Conservation (phyloP, 2,329 filamentous ascomycete species). For the Zarea fungicola region DNA sequence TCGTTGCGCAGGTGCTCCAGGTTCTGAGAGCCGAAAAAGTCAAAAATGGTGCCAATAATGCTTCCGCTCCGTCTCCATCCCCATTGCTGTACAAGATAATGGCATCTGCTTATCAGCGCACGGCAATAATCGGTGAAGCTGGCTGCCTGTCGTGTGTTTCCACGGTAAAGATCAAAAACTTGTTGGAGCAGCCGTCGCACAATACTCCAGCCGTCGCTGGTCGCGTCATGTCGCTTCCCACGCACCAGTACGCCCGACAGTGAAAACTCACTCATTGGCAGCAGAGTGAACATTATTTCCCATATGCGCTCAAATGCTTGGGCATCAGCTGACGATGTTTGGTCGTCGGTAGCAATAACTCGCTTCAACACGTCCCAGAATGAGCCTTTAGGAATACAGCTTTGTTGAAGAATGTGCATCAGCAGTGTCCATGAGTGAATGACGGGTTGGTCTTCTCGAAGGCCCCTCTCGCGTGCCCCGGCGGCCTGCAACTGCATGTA, state of each 20-base stretch:
- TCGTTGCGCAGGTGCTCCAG: constrained; percentile 61
- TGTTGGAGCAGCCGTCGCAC: constrained; percentile 52
- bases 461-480: constrained; percentile 44
- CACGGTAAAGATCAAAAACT: constrained; percentile 54
- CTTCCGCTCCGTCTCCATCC: constrained; percentile 56
- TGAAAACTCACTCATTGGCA: constrained; percentile 58
- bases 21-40: constrained; percentile 61
- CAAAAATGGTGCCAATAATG: constrained; percentile 58
- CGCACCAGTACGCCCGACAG: constrained; percentile 42
- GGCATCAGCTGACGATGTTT: constrained; percentile 36
- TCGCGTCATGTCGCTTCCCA: constrained; percentile 24
- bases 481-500: constrained; percentile 45
- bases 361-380: constrained; percentile 58
- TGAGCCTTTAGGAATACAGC: constrained; percentile 44
- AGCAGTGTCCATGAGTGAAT: constrained; percentile 55
- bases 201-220: constrained; percentile 54
- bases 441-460: constrained; percentile 40
- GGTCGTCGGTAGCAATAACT: constrained; percentile 32
- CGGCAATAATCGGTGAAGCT: constrained; percentile 63
- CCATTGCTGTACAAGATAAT: constrained; percentile 60
- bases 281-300: constrained; percentile 53
- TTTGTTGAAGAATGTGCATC: constrained; percentile 48
- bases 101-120: constrained; percentile 54
- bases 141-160: constrained; percentile 49
- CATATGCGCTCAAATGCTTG: constrained; percentile 51